These are phyloP conservation scores for Botrytis sinoallii DNA, from an alignment of 2,329 filamentous ascomycete genomes.

Conservation along the genomic window DNA sequence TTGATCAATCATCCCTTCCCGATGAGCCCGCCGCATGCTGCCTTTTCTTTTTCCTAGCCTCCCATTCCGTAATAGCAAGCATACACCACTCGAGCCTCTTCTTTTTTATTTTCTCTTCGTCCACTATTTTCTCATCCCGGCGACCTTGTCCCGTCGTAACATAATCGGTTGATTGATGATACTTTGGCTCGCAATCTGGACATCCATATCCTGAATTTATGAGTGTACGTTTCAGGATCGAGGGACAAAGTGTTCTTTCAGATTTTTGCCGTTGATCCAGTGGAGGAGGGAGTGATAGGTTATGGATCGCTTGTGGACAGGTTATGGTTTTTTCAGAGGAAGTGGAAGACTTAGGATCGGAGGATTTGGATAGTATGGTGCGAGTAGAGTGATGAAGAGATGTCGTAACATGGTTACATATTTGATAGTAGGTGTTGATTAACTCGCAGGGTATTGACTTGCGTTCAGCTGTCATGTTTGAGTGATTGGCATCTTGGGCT, in stretches of 20 bases:
- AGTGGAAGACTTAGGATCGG: neutral
- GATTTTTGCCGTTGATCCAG: neutral
- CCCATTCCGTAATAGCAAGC: constrained; percentile 16
- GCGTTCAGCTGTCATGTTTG: neutral
- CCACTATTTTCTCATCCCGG: neutral
- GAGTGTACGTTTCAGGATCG: neutral
- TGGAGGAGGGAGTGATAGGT: constrained; percentile 9
- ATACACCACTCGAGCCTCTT: constrained; percentile 11
- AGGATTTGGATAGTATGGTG: neutral
- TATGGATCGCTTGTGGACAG: constrained; percentile 13
- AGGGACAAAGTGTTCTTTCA: neutral
- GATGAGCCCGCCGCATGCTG: too few species aligned
- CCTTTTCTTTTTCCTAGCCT: neutral
- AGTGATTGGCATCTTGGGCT: neutral
- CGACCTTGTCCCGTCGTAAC: neutral
- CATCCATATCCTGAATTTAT: constrained; percentile 16
- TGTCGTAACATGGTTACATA: constrained; percentile 12
- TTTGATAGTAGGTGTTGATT: constrained; percentile 9
- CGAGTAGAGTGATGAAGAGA: constrained; percentile 10
- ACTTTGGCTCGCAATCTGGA: constrained; percentile 16
- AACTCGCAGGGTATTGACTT: neutral
- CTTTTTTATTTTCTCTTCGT: neutral
- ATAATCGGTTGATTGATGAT: constrained; percentile 4
- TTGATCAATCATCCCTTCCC: neutral
- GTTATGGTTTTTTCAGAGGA: neutral